A percentile compares a stretch with the other conserved stretches of the same genome.
Conservation (phyloP, 345 rosid genomes). For the Passiflora organensis region DNA sequence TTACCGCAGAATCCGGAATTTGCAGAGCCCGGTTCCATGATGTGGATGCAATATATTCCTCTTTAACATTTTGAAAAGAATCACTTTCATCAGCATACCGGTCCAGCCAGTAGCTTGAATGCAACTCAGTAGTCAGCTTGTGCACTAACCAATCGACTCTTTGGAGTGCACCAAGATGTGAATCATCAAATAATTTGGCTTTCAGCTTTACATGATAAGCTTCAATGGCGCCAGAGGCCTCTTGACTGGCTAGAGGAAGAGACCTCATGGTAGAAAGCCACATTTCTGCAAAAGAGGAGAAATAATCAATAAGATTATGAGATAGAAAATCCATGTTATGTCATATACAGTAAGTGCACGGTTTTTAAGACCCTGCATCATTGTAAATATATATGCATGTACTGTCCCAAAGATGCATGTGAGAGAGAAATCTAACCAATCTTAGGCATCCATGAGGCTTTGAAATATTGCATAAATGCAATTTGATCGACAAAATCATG, state of each 20-base stretch:
- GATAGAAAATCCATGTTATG: neutral
- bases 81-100: constrained; percentile 88
- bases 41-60: constrained; percentile 83
- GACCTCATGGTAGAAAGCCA: constrained; percentile 76
- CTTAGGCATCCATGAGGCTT: constrained; percentile 82
- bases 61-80: constrained; percentile 82
- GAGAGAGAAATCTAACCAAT: constrained; percentile 51
- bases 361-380: neutral
- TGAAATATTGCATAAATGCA: constrained; percentile 69
- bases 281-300: constrained; percentile 52
- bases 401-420: neutral
- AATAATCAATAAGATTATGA: neutral
- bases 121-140: constrained; percentile 86
- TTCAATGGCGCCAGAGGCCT: constrained; percentile 92
- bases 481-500: constrained; percentile 81
- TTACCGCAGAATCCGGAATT: constrained; percentile 76
- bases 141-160: constrained; percentile 98
- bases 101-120: constrained; percentile 92
- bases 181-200: constrained; percentile 75
- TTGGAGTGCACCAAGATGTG: constrained; percentile 85
- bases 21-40: constrained; percentile 86
- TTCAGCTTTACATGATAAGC: constrained; percentile 93
- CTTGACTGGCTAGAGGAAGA: constrained; percentile 97
- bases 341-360: neutral
- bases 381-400: no score